Evolutionary conservation across 768 basidiomycete genomes (phyloP).

Genomic region (Tephrocybe sp.): DNA sequence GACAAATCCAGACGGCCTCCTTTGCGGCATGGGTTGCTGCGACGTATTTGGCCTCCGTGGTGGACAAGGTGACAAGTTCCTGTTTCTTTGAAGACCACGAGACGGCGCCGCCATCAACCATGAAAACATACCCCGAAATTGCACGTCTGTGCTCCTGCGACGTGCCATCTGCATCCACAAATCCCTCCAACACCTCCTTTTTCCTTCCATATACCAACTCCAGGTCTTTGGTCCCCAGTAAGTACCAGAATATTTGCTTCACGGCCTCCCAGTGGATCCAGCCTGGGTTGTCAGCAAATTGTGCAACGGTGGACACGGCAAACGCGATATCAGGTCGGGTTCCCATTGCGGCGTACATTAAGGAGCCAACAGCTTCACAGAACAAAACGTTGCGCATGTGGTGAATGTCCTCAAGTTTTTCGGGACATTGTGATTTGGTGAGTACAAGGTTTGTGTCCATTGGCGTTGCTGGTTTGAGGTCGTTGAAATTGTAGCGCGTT

Average conservation of each 20-base stretch:
- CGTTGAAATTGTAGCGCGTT: slow-evolving; percentile 21
- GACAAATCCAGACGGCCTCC: slow-evolving; percentile 30
- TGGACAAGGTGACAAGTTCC: slow-evolving; percentile 15
- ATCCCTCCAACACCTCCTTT: background rate
- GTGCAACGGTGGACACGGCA: slow-evolving; percentile 27
- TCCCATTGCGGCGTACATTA: slow-evolving; percentile 30
- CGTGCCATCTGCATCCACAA: too few relatives aligned
- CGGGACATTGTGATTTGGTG: slow-evolving; percentile 17
- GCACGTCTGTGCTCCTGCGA: slow-evolving; percentile 14
- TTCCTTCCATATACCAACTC: slow-evolving; percentile 15
- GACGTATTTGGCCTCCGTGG: slow-evolving; percentile 21
- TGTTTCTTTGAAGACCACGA: slow-evolving; percentile 8
- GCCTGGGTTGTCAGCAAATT: slow-evolving; percentile 30
- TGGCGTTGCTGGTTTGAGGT: slow-evolving; percentile 24
- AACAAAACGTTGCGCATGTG: slow-evolving; percentile 26
- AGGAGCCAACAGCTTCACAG: slow-evolving; percentile 24
- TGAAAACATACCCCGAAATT: background rate
- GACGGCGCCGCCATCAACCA: background rate
- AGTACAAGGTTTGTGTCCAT: slow-evolving; percentile 23
- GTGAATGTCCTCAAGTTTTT: slow-evolving; percentile 16
- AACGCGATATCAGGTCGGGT: slow-evolving; percentile 34
- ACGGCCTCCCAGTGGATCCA: slow-evolving; percentile 36
- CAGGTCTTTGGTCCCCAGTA: slow-evolving; percentile 24
- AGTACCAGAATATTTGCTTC: slow-evolving; percentile 36
- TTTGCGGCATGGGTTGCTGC: slow-evolving; percentile 25